Evolutionary conservation across 495 filamentous ascomycete species (phyloP), one percentile per base, ranked within the genome.

Genomic region (Penicillium paxilli): DNA sequence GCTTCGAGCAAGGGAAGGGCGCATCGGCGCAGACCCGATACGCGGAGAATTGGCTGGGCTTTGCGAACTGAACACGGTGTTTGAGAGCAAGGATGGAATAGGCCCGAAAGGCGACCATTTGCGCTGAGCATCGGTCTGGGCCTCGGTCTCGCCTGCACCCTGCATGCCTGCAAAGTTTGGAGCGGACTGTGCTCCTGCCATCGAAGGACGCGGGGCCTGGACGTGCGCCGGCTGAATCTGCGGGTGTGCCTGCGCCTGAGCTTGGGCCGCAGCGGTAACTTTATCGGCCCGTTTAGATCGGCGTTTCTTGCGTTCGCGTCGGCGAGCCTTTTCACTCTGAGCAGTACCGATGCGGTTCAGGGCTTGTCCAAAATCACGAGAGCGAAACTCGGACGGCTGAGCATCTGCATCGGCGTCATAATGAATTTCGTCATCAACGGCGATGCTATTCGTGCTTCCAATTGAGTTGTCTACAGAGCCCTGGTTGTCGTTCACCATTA

Each of bases 1-100:
- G 24, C 89, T 90, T 41, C 91, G 82, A 26, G 88, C 86, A 11
- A 95, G 80, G 24, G 83, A 82, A 49, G 80, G 81, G 32, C 49
- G 62, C 16, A 50, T 12, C 5, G 41, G 37, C 16, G 76, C 72
- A 33, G 81, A 73, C 2, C 79, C 80, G 4, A 56, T 17, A 3
- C 47, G 59, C 40, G 75, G 64, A 62, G 77, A 51, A 63, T 71
- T 49, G 59, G 60, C 37, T 1, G 69, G 60, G 8, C 63, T 63
- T 10, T 60, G 64, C 24, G 73, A 75, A 54, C 73, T 83, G 59
- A 91, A 90, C 22, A 88, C 84, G 26, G 79, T 88, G 55, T 85
- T 83, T 16, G 85, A 82, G 2, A 90, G 69, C 28, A 87, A 63
- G 30, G 78, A 83, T 2, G 85, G 83, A 21, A 89, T 71, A 0